Base-by-base conservation (phyloP, 148 eudicot genomes). In the Drosera capensis region DNA sequence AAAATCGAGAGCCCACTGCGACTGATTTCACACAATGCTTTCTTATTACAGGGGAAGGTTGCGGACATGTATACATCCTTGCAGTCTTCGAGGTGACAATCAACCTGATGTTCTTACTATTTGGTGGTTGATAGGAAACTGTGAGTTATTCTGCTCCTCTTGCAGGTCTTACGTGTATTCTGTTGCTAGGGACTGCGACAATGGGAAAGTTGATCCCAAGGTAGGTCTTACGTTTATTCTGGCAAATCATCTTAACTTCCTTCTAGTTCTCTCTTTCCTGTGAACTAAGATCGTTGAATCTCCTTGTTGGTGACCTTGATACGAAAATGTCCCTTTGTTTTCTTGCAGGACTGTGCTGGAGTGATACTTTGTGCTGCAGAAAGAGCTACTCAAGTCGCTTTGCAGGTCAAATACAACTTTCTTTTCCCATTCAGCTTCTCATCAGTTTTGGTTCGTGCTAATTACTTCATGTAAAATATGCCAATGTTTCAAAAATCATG, bases 381-480 rank as follows among this genome's bases (percentile, higher is more conserved):
- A 72, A 78, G 99, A 66, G 99, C 95, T 54, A 90, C 99, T 47
- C 99, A 90, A 67, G 99, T 90, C 57, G 99, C 99, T 49, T 70
- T 90, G 58, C 99, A 90, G 95, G 99, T 90, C 41, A 46, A 37
- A 53, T 7, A 9, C 44, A 23, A 23, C n/a, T 16, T 38, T 45
- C 20, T 41, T 4, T 17, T 41, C 23, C 2, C 23, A 16, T 1
- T 40, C 24, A 8, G 14, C 1, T 23, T 44, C 2, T 2, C 17
- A 40, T 8, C 24, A 44, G n/a, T 44, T 1, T 1, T 20, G 14
- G n/a, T 21, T 29, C n/a, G 18, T 8, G n/a, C 5, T 34, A 34
- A 34, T 34, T 34, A 34, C 38, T 34, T 13, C 5, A 34, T 34
- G 14, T 15, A 9, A 15, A 11, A 4, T 4, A 2, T 34, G 38